These are phyloP conservation scores for Microcos paniculata DNA, from an alignment of 345 rosid species.

Conservation along the genomic window DNA sequence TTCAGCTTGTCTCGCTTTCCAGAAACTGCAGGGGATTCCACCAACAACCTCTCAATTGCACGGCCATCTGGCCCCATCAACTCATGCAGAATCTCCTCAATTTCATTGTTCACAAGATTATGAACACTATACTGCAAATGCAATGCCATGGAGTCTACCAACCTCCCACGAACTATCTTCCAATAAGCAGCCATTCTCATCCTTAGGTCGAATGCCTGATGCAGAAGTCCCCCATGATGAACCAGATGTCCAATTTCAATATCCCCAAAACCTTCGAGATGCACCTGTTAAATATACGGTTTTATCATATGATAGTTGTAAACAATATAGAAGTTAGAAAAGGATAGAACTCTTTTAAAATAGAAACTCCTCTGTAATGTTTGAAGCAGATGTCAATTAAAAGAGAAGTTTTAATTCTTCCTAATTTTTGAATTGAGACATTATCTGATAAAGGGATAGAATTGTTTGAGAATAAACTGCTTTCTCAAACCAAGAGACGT, in stretches of 20 bases:
- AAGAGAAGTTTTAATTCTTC: too few relatives aligned
- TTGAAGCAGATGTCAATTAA: too few relatives aligned
- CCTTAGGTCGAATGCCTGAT: slow-evolving; percentile 24
- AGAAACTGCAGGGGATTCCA: slow-evolving; percentile 27
- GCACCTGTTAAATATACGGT: too few relatives aligned
- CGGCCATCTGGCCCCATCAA: slow-evolving; percentile 19
- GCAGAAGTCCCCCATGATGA: background rate
- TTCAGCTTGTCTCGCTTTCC: slow-evolving; percentile 38
- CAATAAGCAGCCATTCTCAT: slow-evolving; percentile 33
- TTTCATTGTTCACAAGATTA: slow-evolving; percentile 21
- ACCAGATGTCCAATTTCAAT: background rate
- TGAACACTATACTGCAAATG: slow-evolving; percentile 24
- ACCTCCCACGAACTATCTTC: slow-evolving; percentile 27
- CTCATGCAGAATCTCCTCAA: slow-evolving; percentile 28
- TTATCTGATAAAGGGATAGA: too few relatives aligned
- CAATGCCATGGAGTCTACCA: slow-evolving; percentile 31
- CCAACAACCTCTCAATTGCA: slow-evolving; percentile 27
- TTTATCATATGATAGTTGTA: too few relatives aligned
- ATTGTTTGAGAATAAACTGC: too few relatives aligned
- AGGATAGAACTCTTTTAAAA: too few relatives aligned
- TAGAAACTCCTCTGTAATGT: too few relatives aligned
- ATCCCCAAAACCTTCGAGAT: slow-evolving; percentile 9
- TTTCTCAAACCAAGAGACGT: too few relatives aligned
- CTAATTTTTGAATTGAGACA: too few relatives aligned
- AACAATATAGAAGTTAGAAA: too few relatives aligned